Percentiles rank a stretch among this genome's conserved stretches.
phyloP scores from a whole-genome alignment of 306 rosid species.

The Gynostemma pentaphyllum region DNA sequence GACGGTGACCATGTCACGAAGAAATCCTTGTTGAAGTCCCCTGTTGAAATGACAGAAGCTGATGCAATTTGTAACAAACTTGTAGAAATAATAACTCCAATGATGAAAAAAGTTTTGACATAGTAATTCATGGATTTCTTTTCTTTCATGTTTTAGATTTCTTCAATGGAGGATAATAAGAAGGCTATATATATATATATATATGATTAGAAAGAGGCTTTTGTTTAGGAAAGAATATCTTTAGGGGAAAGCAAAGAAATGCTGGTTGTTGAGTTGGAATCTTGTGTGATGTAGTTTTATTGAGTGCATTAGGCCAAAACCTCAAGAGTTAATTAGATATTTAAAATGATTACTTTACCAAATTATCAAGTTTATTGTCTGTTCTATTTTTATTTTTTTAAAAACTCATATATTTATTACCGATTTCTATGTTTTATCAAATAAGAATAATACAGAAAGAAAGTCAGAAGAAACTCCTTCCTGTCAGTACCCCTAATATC shows the following conservation, averaged over 20 bases:
- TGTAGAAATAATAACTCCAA: constrained; percentile 27
- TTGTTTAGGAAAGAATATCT: constrained; percentile 55
- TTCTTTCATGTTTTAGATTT: not conserved
- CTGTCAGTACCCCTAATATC: too few species aligned
- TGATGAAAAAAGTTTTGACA: constrained; percentile 16
- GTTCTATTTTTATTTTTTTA: not conserved
- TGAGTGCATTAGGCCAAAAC: constrained; percentile 1
- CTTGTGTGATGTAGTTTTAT: constrained; percentile 7
- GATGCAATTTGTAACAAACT: constrained; percentile 24
- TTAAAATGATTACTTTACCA: not conserved
- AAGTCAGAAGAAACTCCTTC: too few species aligned
- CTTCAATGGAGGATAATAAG: constrained; percentile 7
- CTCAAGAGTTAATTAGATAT: not conserved
- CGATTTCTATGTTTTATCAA: too few species aligned
- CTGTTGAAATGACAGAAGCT: constrained; percentile 64
- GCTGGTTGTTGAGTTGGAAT: constrained; percentile 17
- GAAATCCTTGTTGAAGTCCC: constrained; percentile 81
- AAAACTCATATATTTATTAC: too few species aligned
- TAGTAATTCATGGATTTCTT: constrained; percentile 25
- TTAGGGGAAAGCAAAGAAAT: constrained; percentile 44
- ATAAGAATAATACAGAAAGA: too few species aligned
- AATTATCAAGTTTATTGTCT: not conserved
- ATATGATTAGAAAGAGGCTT: constrained; percentile 13
- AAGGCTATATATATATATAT: constrained; percentile 11
- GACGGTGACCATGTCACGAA: constrained; percentile 74